Evolutionary conservation across 345 rosid species (phyloP).

Genomic region (Aurinia saxatilis): DNA sequence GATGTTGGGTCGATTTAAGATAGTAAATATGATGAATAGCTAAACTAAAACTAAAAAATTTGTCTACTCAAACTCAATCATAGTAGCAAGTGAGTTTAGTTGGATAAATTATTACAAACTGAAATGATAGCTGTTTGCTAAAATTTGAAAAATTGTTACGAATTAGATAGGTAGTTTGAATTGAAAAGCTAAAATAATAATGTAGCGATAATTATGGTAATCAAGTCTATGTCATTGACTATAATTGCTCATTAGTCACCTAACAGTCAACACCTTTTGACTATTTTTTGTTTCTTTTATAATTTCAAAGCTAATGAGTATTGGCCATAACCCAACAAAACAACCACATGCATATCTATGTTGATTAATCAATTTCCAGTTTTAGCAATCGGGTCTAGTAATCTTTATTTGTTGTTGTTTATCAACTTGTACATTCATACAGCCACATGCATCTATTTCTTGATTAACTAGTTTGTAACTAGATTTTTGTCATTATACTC

Average conservation of each 20-base stretch:
- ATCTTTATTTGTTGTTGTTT: neutral
- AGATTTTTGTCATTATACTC: neutral
- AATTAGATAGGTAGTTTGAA: neutral
- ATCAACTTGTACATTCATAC: neutral
- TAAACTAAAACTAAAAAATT: neutral
- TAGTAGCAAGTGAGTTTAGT: neutral
- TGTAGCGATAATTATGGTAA: conserved; percentile 16
- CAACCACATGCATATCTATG: conserved; percentile 15
- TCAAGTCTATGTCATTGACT: conserved; percentile 11
- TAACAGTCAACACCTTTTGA: conserved; percentile 8
- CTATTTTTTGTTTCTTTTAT: conserved; percentile 6
- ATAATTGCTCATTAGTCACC: neutral
- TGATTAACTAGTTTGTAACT: no score
- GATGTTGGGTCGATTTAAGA: no score
- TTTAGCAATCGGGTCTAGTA: neutral
- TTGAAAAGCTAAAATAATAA: neutral
- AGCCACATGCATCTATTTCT: conserved; percentile 6
- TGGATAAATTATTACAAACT: no score
- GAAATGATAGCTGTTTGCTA: no score
- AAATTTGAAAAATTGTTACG: no score
- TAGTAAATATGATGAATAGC: no score
- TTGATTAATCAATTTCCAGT: neutral
- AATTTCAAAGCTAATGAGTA: neutral
- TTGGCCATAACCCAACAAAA: conserved; percentile 6
- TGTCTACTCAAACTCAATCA: neutral